These are phyloP conservation scores for Acacia acuminata DNA, from an alignment of 306 rosid species.

Conservation along the genomic window DNA sequence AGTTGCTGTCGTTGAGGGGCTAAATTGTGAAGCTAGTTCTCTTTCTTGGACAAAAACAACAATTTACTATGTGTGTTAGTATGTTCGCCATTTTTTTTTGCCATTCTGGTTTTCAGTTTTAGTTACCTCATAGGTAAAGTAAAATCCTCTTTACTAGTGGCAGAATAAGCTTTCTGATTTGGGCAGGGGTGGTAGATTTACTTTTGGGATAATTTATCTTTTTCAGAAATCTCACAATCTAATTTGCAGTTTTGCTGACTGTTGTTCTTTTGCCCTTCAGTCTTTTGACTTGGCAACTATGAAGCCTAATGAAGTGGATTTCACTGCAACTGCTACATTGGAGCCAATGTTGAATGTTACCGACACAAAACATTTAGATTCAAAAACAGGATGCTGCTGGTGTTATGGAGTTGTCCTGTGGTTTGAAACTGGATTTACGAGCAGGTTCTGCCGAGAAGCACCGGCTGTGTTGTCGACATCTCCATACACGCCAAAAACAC, in stretches of 20 bases:
- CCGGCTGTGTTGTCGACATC: conserved; percentile 81
- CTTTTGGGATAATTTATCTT: neutral
- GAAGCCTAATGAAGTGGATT: conserved; percentile 78
- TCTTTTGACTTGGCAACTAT: conserved; percentile 87
- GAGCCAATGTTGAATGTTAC: conserved; percentile 47
- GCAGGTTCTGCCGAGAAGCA: conserved; percentile 78
- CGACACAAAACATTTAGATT: conserved; percentile 28
- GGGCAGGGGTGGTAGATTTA: neutral
- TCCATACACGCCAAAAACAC: conserved; percentile 69
- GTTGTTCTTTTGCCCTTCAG: conserved; percentile 37
- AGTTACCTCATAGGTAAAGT: neutral
- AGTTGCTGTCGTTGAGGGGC: neutral
- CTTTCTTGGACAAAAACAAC: neutral
- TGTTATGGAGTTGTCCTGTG: conserved; percentile 85
- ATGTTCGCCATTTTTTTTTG: neutral
- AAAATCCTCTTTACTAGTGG: neutral
- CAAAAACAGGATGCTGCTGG: conserved; percentile 43
- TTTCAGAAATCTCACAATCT: neutral
- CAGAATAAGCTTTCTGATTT: neutral
- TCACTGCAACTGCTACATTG: conserved; percentile 73
- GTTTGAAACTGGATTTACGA: conserved; percentile 93
- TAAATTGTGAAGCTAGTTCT: neutral
- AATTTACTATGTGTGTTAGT: neutral
- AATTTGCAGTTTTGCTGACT: conserved; percentile 11
- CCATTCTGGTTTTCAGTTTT: neutral